Base-by-base conservation (phyloP, 2,329 filamentous ascomycete species). In the Penicillium sp. region DNA sequence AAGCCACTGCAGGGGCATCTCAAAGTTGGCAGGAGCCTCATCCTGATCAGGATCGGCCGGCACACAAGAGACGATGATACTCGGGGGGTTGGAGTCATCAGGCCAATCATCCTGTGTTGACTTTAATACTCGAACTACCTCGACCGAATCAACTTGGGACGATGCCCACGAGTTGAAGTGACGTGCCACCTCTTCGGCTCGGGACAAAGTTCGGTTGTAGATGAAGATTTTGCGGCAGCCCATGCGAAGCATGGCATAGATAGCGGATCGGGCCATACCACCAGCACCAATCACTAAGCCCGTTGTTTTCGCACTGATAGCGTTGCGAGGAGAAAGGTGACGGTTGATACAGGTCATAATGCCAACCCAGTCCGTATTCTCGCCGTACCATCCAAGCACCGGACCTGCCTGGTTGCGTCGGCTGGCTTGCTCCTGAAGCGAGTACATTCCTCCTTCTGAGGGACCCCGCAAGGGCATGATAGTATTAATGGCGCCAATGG, bases 241-340 rank as follows among this genome's bases (percentile, higher is more conserved):
- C 8, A 93, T 79, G 65, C 90, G 88, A 24, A 93, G 80, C 83
- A 93, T 86, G 1, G 90, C 87, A 65, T 93, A 93, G 2, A 91
- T 84, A 2, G 89, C 88, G 3, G 90, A 89, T 58, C 90, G 82
- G 9, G 88, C 90, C 89, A 93, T 93, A 7, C 90, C 90, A 44
- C 84, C 84, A n/a, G 83, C 82, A 10, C 84, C 84, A 60, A 84
- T 78, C 4, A 86, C 76, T 3, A 86, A 70, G 14, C 78, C 82
- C 4, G 81, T 82, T 1, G 78, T 82, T 47, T 76, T 80, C 6
- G 74, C 72, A 47, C 81, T 79, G 33, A 86, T 81, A 0, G 82
- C 81, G 59, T 86, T 86, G 16, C 76, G 73, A 3, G 76, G 76
- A 4, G 76, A 77, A 21, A 78, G 70, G 54, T 76, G 76, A 24